phyloP scores from a whole-genome alignment of 164 flowering plant genomes.

The Malania oleifera region DNA sequence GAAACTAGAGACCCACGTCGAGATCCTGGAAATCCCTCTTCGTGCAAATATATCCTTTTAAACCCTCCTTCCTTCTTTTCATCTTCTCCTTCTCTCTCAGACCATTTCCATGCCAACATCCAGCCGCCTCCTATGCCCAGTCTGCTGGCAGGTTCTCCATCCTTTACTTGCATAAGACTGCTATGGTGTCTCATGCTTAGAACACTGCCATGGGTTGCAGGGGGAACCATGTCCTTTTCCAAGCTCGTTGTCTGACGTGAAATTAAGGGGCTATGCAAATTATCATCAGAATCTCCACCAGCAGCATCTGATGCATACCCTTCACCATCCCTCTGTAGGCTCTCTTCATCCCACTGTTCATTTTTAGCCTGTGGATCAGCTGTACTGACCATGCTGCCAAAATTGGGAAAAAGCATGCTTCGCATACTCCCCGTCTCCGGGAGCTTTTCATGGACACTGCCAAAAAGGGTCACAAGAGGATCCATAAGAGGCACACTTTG shows the following conservation, averaged over 20 bases:
- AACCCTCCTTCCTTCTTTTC: conserved; percentile 47
- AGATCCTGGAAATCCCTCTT: conserved; percentile 42
- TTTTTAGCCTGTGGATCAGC: conserved; percentile 30
- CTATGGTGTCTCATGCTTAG: conserved; percentile 38
- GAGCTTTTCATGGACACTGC: conserved; percentile 86
- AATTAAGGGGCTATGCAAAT: conserved; percentile 43
- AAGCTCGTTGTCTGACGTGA: conserved; percentile 45
- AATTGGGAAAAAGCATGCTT: conserved; percentile 50
- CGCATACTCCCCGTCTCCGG: conserved; percentile 64
- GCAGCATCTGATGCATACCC: conserved; percentile 32
- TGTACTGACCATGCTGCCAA: conserved; percentile 51
- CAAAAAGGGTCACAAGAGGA: conserved; percentile 85
- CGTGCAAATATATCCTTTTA: conserved; percentile 52
- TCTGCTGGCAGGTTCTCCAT: conserved; percentile 32
- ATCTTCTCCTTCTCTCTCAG: conserved; percentile 43
- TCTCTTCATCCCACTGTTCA: conserved; percentile 60
- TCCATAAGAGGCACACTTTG: conserved; percentile 66
- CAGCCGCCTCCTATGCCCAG: conserved; percentile 67
- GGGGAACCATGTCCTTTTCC: conserved; percentile 41
- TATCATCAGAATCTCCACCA: conserved; percentile 43
- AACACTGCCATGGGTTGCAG: conserved; percentile 37
- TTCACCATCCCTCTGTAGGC: conserved; percentile 39
- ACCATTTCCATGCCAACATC: conserved; percentile 57
- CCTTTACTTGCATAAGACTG: conserved; percentile 33
- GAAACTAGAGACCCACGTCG: conserved; percentile 48